phyloP scores from a whole-genome alignment of 208 protist species.

The Trypanosoma boissoni region DNA sequence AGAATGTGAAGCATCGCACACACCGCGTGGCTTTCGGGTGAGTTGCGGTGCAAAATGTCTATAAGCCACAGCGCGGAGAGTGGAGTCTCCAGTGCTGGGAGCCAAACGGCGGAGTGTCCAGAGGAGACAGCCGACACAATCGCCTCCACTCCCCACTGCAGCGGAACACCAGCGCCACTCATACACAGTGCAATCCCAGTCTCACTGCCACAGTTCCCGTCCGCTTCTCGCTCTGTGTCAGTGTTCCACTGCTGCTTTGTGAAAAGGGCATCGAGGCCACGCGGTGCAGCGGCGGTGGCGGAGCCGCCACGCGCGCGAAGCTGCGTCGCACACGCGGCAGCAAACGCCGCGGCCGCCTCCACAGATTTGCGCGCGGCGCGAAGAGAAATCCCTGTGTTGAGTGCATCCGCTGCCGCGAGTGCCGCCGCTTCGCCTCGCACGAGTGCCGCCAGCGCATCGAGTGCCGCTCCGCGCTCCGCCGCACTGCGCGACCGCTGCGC shows the following conservation, averaged over 20 bases:
- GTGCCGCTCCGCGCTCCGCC: neutral
- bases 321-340: neutral
- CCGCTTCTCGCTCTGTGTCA: too few relatives aligned
- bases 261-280: too few relatives aligned
- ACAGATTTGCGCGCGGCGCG: slow-evolving; percentile 24
- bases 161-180: slow-evolving; percentile 15
- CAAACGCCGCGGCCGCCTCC: slow-evolving; percentile 12
- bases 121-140: slow-evolving; percentile 12
- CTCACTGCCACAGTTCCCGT: neutral
- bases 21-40: neutral
- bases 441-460: slow-evolving; percentile 7
- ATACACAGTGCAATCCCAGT: slow-evolving; percentile 18
- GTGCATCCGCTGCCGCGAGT: slow-evolving; percentile 34
- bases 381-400: slow-evolving; percentile 44
- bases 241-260: too few relatives aligned
- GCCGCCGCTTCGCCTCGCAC: slow-evolving; percentile 13
- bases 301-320: neutral
- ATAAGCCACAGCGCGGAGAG: slow-evolving; percentile 37
- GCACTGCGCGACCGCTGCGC: neutral
- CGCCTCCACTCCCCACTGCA: slow-evolving; percentile 21
- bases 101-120: slow-evolving; percentile 20
- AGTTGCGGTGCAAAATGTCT: slow-evolving; percentile 9
- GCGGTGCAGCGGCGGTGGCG: too few relatives aligned
- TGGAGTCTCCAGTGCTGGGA: slow-evolving; percentile 24
- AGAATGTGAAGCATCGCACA: neutral